Percentiles rank a stretch among this genome's conserved stretches.
These are phyloP conservation scores for Trypanosomatidae sp. DNA, from an alignment of 208 protist genomes.

Conservation along the genomic window DNA sequence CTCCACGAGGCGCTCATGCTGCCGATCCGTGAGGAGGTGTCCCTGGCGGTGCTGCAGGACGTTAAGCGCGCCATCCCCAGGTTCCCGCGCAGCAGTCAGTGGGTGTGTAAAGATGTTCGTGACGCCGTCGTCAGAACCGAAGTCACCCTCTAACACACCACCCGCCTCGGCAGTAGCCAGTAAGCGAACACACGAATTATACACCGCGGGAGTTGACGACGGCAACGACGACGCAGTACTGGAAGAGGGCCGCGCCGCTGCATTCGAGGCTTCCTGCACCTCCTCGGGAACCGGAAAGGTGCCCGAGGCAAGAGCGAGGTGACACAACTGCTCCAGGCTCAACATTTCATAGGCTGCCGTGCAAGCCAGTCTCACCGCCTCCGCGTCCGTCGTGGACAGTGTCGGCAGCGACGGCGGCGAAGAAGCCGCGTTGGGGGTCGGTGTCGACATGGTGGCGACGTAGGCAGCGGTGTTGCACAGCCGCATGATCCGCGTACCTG, in stretches of 20 bases:
- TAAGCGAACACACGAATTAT: neutral
- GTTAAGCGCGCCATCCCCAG: neutral
- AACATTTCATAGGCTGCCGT: constrained; percentile 1
- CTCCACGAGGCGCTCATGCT: constrained; percentile 40
- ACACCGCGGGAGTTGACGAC: neutral
- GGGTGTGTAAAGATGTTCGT: neutral
- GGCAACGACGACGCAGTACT: neutral
- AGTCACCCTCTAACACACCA: neutral
- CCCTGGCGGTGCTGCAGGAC: constrained; percentile 15
- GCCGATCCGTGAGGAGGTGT: constrained; percentile 27
- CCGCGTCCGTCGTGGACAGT: neutral
- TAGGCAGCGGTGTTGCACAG: constrained; percentile 5
- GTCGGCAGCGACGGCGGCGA: neutral
- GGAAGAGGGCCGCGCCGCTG: neutral
- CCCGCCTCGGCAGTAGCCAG: neutral
- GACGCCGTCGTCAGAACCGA: neutral
- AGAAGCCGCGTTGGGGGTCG: neutral
- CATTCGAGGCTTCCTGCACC: neutral
- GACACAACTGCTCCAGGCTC: constrained; percentile 12
- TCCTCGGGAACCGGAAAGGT: neutral
- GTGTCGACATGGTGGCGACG: neutral
- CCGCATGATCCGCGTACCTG: neutral
- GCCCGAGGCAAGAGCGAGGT: constrained; percentile 16
- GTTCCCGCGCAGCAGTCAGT: neutral
- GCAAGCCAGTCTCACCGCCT: constrained; percentile 2